These are phyloP conservation scores for Plasmodium reichenowi DNA, from an alignment of 169 alveolate species.

Conservation along the genomic window DNA sequence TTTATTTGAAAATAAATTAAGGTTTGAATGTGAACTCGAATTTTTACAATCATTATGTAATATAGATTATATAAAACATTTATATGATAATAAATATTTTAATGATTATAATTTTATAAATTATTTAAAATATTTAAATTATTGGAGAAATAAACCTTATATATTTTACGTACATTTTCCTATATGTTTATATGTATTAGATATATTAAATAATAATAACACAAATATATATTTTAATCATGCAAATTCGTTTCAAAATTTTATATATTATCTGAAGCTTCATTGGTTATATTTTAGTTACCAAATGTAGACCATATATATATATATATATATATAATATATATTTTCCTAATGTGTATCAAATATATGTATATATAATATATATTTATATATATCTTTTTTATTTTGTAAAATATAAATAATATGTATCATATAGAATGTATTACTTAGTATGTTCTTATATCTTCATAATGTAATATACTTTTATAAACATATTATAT, in stretches of 20 bases:
- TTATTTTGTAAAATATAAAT: no score
- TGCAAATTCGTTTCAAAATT: constrained; percentile 43
- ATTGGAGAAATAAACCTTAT: constrained; percentile 81
- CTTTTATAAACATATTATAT: not conserved
- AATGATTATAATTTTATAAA: constrained; percentile 80
- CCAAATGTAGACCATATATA: constrained; percentile 19
- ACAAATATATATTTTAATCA: constrained; percentile 43
- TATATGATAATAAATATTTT: constrained; percentile 80
- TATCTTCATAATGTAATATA: not conserved
- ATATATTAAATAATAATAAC: constrained; percentile 77
- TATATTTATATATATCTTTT: no score
- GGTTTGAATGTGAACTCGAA: constrained; percentile 85
- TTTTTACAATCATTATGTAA: constrained; percentile 85
- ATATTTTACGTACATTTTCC: constrained; percentile 82
- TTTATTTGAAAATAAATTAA: constrained; percentile 78
- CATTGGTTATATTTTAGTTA: constrained; percentile 66
- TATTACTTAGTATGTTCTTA: no score
- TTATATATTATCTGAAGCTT: constrained; percentile 53
- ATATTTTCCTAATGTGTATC: no score
- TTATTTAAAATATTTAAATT: constrained; percentile 82
- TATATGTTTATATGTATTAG: constrained; percentile 81
- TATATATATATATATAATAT: no score
- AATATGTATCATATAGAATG: no score
- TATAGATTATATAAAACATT: constrained; percentile 80
- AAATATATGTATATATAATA: no score